Conservation (phyloP, 495 filamentous ascomycete genomes). For the Tricharina praecox region DNA sequence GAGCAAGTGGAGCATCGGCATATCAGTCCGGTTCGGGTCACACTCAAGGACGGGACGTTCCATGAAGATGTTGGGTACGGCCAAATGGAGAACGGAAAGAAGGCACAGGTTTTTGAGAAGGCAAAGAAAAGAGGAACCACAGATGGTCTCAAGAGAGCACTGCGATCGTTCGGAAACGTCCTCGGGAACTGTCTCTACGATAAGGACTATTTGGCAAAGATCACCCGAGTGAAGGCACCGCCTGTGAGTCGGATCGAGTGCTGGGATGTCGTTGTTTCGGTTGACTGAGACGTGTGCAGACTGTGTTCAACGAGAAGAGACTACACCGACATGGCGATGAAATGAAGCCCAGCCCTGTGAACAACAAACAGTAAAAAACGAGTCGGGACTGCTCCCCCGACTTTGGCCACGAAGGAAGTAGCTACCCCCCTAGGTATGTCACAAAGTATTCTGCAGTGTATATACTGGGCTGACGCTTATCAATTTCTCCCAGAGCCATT, state of each 20-base stretch:
- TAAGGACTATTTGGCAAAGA: slow-evolving; percentile 72
- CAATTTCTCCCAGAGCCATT: slow-evolving; percentile 4
- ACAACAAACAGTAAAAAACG: background rate
- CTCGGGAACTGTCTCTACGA: slow-evolving; percentile 98
- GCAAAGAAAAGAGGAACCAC: slow-evolving; percentile 96
- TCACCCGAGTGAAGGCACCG: slow-evolving; percentile 53
- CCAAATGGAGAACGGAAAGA: slow-evolving; percentile 88
- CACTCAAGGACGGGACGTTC: slow-evolving; percentile 75
- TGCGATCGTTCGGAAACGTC: slow-evolving; percentile 88
- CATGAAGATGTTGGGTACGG: slow-evolving; percentile 97
- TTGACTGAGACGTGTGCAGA: slow-evolving; percentile 7
- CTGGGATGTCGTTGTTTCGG: background rate
- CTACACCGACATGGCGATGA: slow-evolving; percentile 17
- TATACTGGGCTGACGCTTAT: background rate
- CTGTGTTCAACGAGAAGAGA: slow-evolving; percentile 18
- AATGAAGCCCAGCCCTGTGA: background rate
- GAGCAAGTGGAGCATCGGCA: slow-evolving; percentile 59
- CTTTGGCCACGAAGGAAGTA: background rate
- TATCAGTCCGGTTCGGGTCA: slow-evolving; percentile 84
- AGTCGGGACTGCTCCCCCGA: background rate
- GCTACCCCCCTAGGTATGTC: background rate
- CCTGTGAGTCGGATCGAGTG: slow-evolving; percentile 6
- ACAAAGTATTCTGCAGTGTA: background rate
- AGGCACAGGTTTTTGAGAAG: slow-evolving; percentile 89
- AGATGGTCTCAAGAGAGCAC: slow-evolving; percentile 73